Conservation (phyloP, 2,329 filamentous ascomycete species). For the Lachnellula cervina region DNA sequence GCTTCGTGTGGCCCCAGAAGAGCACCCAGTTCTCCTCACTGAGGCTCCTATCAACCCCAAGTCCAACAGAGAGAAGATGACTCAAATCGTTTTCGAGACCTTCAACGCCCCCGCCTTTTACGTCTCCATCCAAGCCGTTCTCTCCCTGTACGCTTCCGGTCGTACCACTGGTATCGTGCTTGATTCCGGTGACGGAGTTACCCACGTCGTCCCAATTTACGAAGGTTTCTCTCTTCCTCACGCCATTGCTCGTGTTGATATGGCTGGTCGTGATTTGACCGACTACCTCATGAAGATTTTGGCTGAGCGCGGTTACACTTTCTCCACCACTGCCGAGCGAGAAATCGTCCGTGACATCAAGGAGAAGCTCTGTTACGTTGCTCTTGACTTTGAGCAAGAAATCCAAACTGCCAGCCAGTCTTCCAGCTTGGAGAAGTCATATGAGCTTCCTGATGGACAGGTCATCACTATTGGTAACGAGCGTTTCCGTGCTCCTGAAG, state of each 20-base stretch:
- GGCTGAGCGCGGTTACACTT: conserved; percentile 98
- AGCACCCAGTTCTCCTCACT: conserved; percentile 98
- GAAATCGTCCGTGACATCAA: conserved; percentile 99
- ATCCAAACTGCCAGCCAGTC: conserved; percentile 99
- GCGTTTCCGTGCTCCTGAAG: conserved; percentile 99
- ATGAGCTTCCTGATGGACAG: conserved; percentile 98
- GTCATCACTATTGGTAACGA: conserved; percentile 99
- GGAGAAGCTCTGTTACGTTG: conserved; percentile 99
- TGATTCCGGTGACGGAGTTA: conserved; percentile 99
- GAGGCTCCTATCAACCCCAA: conserved; percentile 99
- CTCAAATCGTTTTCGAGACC: conserved; percentile 99
- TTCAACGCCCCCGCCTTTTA: conserved; percentile 99
- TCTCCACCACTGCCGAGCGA: conserved; percentile 99
- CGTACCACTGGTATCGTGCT: conserved; percentile 99
- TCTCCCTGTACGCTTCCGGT: conserved; percentile 99
- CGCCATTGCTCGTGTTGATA: conserved; percentile 99
- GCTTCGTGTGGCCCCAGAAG: conserved; percentile 98
- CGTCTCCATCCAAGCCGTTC: conserved; percentile 99
- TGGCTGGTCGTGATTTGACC: conserved; percentile 99
- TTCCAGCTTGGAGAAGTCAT: conserved; percentile 99
- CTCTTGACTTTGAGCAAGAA: conserved; percentile 99
- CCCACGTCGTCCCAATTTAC: conserved; percentile 99
- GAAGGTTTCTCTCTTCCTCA: conserved; percentile 99
- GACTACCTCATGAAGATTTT: conserved; percentile 99
- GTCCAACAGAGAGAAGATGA: conserved; percentile 99